A percentile compares a stretch with the other conserved stretches of the same genome.
Conservation (phyloP, 768 basidiomycete species). For the Agaricus subrufescens region DNA sequence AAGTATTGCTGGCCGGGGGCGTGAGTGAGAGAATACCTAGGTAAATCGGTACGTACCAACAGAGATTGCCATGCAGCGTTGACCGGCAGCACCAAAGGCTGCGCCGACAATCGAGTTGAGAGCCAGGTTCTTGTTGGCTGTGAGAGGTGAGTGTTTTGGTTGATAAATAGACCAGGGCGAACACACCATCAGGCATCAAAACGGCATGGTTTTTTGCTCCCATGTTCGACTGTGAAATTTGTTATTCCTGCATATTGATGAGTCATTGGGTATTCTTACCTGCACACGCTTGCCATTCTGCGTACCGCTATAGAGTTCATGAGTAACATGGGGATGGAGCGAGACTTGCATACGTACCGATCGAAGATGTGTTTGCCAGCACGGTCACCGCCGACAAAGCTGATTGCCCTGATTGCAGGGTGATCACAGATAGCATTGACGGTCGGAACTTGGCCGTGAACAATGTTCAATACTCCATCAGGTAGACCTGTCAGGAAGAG, state of each 20-base stretch:
- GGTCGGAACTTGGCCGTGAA: conserved; percentile 86
- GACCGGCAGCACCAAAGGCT: conserved; percentile 95
- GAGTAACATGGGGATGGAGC: background rate
- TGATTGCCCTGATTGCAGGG: conserved; percentile 88
- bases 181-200: conserved; percentile 87
- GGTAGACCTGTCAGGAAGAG: conserved; percentile 51
- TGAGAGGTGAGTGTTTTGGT: background rate
- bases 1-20: conserved; percentile 50
- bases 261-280: conserved; percentile 25
- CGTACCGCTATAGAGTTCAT: conserved; percentile 52
- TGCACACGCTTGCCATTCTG: conserved; percentile 87
- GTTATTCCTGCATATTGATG: background rate
- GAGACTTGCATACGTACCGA: conserved; percentile 36
- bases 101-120: conserved; percentile 92
- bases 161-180: background rate
- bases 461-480: conserved; percentile 85
- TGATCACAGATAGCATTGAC: conserved; percentile 95
- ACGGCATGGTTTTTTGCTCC: conserved; percentile 98
- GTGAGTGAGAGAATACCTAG: background rate
- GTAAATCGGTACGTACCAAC: conserved; percentile 51
- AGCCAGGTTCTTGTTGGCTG: conserved; percentile 89
- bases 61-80: conserved; percentile 95
- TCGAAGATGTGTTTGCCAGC: conserved; percentile 95
- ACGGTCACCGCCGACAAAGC: conserved; percentile 91
- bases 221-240: conserved; percentile 41